Evolutionary conservation across 805 yeast genomes (phyloP).

Genomic region (Blastobotrys robertii): DNA sequence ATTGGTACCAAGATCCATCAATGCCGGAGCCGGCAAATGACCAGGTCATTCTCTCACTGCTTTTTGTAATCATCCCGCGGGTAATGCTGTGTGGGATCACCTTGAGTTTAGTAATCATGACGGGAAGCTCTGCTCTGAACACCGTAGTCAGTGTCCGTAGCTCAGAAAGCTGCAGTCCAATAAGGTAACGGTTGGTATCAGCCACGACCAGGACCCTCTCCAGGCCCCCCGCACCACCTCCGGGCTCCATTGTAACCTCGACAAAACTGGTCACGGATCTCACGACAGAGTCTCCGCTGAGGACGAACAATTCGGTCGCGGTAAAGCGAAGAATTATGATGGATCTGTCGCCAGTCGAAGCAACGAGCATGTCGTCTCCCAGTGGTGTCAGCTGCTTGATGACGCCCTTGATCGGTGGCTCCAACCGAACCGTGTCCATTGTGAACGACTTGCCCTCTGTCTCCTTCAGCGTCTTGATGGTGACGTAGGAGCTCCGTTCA

Average conservation of each 20-base stretch:
- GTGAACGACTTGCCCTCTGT: background rate
- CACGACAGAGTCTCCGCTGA: no score
- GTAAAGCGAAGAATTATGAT: conserved; percentile 3
- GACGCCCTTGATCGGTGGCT: conserved; percentile 1
- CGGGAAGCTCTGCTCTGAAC: conserved; percentile 5
- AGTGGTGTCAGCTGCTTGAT: conserved; percentile 6
- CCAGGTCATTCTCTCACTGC: background rate
- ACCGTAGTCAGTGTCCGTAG: conserved; percentile 1
- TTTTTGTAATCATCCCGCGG: background rate
- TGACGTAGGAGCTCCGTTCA: background rate
- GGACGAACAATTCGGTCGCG: background rate
- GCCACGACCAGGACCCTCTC: no score
- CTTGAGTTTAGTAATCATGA: conserved; percentile 5
- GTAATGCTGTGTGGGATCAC: background rate
- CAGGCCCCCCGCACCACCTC: no score
- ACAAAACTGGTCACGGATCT: no score
- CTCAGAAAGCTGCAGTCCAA: no score
- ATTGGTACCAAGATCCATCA: conserved; percentile 2
- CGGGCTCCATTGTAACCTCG: no score
- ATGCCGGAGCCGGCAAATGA: conserved; percentile 2
- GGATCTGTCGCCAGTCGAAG: conserved; percentile 7
- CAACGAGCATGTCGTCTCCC: conserved; percentile 1
- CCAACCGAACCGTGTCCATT: background rate
- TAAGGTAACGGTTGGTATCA: no score
- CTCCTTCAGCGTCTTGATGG: background rate